phyloP scores from a whole-genome alignment of 2,329 filamentous ascomycete genomes.

The Aspergillus terreus region DNA sequence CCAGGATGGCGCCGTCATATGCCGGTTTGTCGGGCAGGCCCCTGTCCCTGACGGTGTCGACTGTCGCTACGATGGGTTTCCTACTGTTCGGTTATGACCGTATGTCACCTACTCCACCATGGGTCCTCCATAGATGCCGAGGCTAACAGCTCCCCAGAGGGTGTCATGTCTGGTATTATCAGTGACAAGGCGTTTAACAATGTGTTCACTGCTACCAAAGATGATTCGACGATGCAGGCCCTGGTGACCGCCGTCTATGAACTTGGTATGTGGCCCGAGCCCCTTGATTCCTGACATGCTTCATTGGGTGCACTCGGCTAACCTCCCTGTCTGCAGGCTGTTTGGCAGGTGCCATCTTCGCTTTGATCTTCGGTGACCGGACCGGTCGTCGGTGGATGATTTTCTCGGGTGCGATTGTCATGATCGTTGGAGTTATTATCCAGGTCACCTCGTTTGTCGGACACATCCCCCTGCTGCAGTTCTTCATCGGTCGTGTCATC shows the following conservation, averaged over 20 bases:
- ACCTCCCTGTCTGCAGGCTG: constrained; percentile 20
- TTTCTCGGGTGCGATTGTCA: constrained; percentile 55
- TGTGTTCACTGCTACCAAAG: constrained; percentile 31
- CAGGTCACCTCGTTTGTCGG: constrained; percentile 30
- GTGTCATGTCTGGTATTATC: constrained; percentile 40
- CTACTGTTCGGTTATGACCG: constrained; percentile 58
- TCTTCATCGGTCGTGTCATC: constrained; percentile 51
- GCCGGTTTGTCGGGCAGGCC: constrained; percentile 58
- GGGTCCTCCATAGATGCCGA: not conserved
- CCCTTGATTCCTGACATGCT: not conserved
- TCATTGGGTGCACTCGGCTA: not conserved
- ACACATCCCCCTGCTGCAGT: constrained; percentile 44
- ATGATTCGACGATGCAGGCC: constrained; percentile 38
- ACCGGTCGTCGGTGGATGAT: constrained; percentile 45
- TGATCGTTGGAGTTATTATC: constrained; percentile 40
- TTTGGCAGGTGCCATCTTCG: constrained; percentile 36
- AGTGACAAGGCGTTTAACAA: constrained; percentile 28
- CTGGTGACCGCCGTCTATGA: constrained; percentile 32
- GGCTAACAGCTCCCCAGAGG: constrained; percentile 19
- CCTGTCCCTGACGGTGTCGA: constrained; percentile 56
- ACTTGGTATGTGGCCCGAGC: constrained; percentile 14
- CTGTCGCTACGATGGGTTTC: constrained; percentile 63
- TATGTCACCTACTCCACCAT: constrained; percentile 21
- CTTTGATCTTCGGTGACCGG: constrained; percentile 32
- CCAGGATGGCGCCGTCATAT: constrained; percentile 51